phyloP scores from a whole-genome alignment of 306 rosid genomes.

The Sophora flavescens region DNA sequence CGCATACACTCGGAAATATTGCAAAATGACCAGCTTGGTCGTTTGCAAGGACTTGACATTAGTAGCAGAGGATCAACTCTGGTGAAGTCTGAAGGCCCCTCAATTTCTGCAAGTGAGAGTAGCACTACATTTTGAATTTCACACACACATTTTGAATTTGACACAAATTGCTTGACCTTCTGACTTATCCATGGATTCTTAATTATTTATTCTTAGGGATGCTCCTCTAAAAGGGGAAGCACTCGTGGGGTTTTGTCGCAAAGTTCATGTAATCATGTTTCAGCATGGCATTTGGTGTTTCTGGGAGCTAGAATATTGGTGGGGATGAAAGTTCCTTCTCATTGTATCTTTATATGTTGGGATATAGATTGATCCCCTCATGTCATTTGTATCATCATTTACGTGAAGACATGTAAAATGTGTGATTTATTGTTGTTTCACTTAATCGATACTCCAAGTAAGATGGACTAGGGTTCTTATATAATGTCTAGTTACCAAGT shows the following conservation, averaged over 20 bases:
- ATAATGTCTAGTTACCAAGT: constrained; percentile 24
- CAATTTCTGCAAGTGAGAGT: constrained; percentile 87
- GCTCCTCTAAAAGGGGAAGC: constrained; percentile 57
- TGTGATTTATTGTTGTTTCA: constrained; percentile 52
- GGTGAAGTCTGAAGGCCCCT: constrained; percentile 79
- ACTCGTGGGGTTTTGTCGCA: constrained; percentile 48
- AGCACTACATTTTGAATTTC: constrained; percentile 83
- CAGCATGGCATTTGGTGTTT: constrained; percentile 43
- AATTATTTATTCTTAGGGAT: constrained; percentile 64
- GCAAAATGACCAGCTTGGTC: constrained; percentile 75
- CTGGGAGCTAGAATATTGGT: constrained; percentile 49
- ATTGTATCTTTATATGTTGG: constrained; percentile 49
- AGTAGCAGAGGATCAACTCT: constrained; percentile 63
- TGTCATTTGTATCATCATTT: constrained; percentile 54
- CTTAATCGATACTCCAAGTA: constrained; percentile 44
- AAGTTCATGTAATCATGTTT: constrained; percentile 49
- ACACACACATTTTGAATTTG: too few species aligned
- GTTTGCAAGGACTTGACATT: constrained; percentile 87
- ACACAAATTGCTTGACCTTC: constrained; percentile 63
- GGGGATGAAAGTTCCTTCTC: constrained; percentile 59
- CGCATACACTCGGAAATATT: constrained; percentile 66
- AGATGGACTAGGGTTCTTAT: constrained; percentile 32
- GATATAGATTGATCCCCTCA: constrained; percentile 40
- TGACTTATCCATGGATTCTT: constrained; percentile 64
- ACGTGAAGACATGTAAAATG: constrained; percentile 54